Base-by-base conservation (phyloP, 352 stramenopile genomes). In the Phytopythium oedochilum region DNA sequence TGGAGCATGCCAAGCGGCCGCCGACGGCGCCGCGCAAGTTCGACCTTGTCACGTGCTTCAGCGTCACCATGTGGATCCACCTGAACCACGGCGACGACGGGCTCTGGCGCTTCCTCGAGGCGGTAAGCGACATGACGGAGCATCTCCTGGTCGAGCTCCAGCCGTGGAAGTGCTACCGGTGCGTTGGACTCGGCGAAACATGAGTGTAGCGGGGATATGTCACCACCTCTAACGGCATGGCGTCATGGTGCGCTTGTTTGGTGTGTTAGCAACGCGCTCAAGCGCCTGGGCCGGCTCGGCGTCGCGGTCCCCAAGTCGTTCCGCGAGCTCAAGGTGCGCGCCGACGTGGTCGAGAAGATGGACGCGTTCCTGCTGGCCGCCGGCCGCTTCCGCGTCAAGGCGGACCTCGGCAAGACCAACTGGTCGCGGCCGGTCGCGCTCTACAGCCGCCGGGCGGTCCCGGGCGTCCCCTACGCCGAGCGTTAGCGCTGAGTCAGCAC, bases 31-130 rank as follows among this genome's bases (percentile, higher is more conserved):
- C 73, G 45, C 59, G 62, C n/a, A 74, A 68, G 46, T 92, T 92
- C 51, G 68, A 86, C 53, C 63, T 94, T 3, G 61, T 92, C 40
- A 89, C 82, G 54, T 84, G 78, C 58, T 94, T 92, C 46, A 92
- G 84, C 40, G 75, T 94, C 45, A 92, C 83, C 11, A 94, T 94
- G 84, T 94, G 84, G 84, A 92, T 94, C 55, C 84, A 94, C 53
- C 53, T 94, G 26, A 92, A 94, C 54, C 76, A 94, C 54, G 82
- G 84, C 54, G 84, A 94, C 58, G 79, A 90, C 26, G 84, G 84
- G 2, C 64, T 94, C 9, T 86, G 75, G 70, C 71, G 69, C 32
- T 90, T 91, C 57, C 62, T 94, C 14, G 76, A 88, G 34, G 66
- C 60, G 8, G 60, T 94, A 7, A 76, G 66, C 55, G 64, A 75